phyloP scores from a whole-genome alignment of 2,329 filamentous ascomycete species.

The Boeremia lycopersici region DNA sequence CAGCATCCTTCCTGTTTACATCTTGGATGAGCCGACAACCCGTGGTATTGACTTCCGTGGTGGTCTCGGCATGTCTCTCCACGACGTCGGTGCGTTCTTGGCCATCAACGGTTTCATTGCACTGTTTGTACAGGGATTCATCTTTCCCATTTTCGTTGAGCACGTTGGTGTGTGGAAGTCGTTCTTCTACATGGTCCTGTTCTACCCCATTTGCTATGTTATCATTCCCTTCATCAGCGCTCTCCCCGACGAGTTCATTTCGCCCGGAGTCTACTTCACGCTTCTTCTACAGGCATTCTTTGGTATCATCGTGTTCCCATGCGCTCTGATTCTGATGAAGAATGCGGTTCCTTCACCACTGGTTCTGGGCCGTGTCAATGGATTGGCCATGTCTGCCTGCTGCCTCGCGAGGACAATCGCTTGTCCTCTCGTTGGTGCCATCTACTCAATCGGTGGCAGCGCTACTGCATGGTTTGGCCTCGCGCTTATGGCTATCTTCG shows the following conservation, averaged over 20 bases:
- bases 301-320: slow-evolving; percentile 71
- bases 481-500: slow-evolving; percentile 60
- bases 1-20: slow-evolving; percentile 87
- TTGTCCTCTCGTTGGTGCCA: slow-evolving; percentile 68
- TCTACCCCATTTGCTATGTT: slow-evolving; percentile 71
- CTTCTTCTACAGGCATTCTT: slow-evolving; percentile 70
- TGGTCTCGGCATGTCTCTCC: slow-evolving; percentile 68
- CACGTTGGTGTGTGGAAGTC: slow-evolving; percentile 70
- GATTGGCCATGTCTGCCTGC: slow-evolving; percentile 69
- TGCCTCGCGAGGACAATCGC: slow-evolving; percentile 72
- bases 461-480: slow-evolving; percentile 67
- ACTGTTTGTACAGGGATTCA: slow-evolving; percentile 73
- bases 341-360: slow-evolving; percentile 69
- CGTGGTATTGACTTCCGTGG: slow-evolving; percentile 55
- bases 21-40: slow-evolving; percentile 70
- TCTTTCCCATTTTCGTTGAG: slow-evolving; percentile 70
- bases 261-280: slow-evolving; percentile 67
- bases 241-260: slow-evolving; percentile 59
- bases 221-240: slow-evolving; percentile 71
- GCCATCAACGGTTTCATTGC: slow-evolving; percentile 73
- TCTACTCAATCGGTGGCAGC: slow-evolving; percentile 68
- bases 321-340: slow-evolving; percentile 76
- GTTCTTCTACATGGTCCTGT: slow-evolving; percentile 67
- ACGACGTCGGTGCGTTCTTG: slow-evolving; percentile 71
- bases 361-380: slow-evolving; percentile 72